Base-by-base conservation (phyloP, 169 alveolate species). In the Plasmodium blacklocki region DNA sequence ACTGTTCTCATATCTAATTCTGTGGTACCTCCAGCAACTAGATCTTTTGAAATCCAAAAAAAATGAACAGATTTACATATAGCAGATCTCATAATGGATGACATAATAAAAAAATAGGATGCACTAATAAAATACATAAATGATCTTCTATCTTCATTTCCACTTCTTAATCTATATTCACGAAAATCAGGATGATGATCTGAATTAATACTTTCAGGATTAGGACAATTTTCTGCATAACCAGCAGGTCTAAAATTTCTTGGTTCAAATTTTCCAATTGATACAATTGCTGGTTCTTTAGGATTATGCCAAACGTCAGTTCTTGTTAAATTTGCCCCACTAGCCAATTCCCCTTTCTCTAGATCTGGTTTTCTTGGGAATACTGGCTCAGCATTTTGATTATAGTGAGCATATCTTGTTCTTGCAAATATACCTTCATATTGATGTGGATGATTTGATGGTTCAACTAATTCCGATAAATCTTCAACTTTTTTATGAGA, bases 161-260 rank as follows among this genome's bases (percentile, higher is more conserved):
- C 93, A 71, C 86, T 88, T 49, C 96, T 95, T 59, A 95, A 92
- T 54, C 97, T 92, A 72, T 94, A 94, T 74, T 96, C 97, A 15
- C 97, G 83, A 76, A 96, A 96, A 88, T 96, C 98, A 1, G 97
- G 97, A 64, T 93, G 96, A 6, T 95, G 91, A 47, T 94, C 97
- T 50, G 97, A 94, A 47, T 83, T 88, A 39, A 88, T 91, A 47
- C 97, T 93, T 80, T 93, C 96, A 56, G 98, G 98, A n/a, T 89
- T 93, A 9, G 95, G 96, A 9, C 95, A 91, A 86, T 94, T 94
- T 88, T 93, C 96, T 1, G 96, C 95, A 67, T 92, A 93, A 14
- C 98, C 98, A 8, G 93, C 96, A 8, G 98, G 94, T n/a, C 98
- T 92, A 73, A 94, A 96, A 93, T 96, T 92, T 67, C 88, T 96